phyloP scores from a whole-genome alignment of 208 protist genomes.

The Borovskyia barvae region DNA sequence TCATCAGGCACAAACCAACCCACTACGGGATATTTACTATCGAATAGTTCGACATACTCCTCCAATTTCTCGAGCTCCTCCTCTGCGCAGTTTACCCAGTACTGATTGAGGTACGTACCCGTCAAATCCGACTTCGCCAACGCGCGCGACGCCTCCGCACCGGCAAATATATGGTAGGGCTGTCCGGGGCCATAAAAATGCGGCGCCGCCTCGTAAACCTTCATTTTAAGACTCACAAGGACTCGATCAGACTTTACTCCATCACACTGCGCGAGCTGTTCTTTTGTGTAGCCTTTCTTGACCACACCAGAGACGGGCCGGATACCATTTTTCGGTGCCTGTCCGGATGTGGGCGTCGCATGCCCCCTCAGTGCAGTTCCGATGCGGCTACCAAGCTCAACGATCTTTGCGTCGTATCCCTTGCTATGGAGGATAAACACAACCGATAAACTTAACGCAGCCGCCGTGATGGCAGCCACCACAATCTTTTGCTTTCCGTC shows the following conservation, averaged over 20 bases:
- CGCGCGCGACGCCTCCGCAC: slow-evolving; percentile 61
- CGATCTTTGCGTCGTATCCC: slow-evolving; percentile 21
- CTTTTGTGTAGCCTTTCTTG: slow-evolving; percentile 62
- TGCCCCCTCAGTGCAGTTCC: slow-evolving; percentile 8
- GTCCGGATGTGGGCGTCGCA: neutral
- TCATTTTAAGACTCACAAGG: slow-evolving; percentile 73
- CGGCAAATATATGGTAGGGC: slow-evolving; percentile 81
- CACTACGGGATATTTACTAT: slow-evolving; percentile 80
- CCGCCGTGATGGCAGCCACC: slow-evolving; percentile 19
- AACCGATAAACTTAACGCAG: slow-evolving; percentile 6
- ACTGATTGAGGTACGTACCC: slow-evolving; percentile 67
- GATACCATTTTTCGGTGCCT: slow-evolving; percentile 26
- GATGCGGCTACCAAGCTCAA: slow-evolving; percentile 15
- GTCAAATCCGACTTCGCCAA: slow-evolving; percentile 62
- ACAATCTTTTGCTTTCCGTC: slow-evolving; percentile 13
- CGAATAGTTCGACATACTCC: slow-evolving; percentile 66
- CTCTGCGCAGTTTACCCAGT: slow-evolving; percentile 66
- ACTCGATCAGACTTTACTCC: slow-evolving; percentile 61
- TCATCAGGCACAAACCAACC: slow-evolving; percentile 81
- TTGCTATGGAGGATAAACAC: slow-evolving; percentile 26
- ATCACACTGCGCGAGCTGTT: slow-evolving; percentile 65
- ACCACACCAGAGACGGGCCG: slow-evolving; percentile 47
- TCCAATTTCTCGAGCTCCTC: slow-evolving; percentile 74
- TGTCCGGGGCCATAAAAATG: slow-evolving; percentile 83
- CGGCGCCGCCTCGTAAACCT: slow-evolving; percentile 84